phyloP scores from a whole-genome alignment of 805 yeast genomes.

The Isabelozyma heimii region DNA sequence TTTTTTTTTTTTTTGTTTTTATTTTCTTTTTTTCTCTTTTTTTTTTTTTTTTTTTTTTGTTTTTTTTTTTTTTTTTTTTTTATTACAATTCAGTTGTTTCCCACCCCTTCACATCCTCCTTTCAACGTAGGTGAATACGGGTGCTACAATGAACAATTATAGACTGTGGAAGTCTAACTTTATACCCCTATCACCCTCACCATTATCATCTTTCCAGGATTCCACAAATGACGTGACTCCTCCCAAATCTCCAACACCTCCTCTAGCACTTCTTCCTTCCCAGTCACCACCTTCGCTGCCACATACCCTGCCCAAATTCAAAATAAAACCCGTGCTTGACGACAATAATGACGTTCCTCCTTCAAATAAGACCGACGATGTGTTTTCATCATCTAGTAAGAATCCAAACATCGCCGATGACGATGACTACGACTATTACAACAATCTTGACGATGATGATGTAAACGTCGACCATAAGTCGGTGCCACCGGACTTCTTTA shows the following conservation, averaged over 20 bases:
- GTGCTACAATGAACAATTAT: not conserved
- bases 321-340: not conserved
- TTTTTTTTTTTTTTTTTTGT: not conserved
- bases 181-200: conserved; percentile 24
- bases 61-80: not conserved
- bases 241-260: not conserved
- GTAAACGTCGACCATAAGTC: conserved; percentile 9
- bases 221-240: not conserved
- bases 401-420: conserved; percentile 1
- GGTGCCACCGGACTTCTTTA: conserved; percentile 56
- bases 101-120: not conserved
- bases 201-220: conserved; percentile 12
- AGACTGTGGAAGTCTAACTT: conserved; percentile 8
- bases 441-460: conserved; percentile 5
- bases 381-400: conserved; percentile 1
- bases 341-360: not conserved
- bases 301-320: not conserved
- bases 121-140: not conserved
- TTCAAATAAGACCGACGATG: not conserved
- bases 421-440: conserved; percentile 10
- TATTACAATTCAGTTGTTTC: not conserved
- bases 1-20: too few species aligned
- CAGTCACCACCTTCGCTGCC: not conserved
- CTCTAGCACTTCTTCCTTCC: not conserved
- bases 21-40: too few species aligned